Base-by-base conservation (phyloP, 129 eudicot species). In the Flaveria brownii region DNA sequence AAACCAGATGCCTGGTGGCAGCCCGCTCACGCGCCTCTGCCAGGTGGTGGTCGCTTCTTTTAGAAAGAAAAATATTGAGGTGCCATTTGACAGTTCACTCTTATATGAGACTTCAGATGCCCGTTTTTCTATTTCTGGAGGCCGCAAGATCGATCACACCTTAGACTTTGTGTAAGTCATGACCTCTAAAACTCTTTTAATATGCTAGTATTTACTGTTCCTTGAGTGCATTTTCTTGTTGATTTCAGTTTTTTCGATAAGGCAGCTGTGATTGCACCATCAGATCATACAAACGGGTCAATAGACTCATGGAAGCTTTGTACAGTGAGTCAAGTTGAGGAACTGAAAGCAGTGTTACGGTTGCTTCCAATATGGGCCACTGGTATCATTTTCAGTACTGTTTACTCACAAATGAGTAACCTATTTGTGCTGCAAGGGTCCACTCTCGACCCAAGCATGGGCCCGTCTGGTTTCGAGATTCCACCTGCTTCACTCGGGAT, bases 331-430 rank as follows among this genome's bases (percentile, higher is more conserved):
- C 92, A 91, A 68, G 96, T 91, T 16, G 96, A 90, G 77, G 92
- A 90, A 60, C 84, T 90, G 25, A 90, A 90, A 81, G 83, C 86
- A 16, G 70, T 90, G 73, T 72, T 87, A 61, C 85, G 97, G 17
- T 55, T 91, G 67, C 87, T 91, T 56, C 93, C 93, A 7, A 54
- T 91, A 42, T 90, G 96, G 96, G 92, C 88, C 39, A 81, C 90
- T 0, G 90, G 90, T 3, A 87, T 90, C 33, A 81, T 90, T 17
- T 90, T 85, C 82, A 0, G 64, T 59, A 71, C 89, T 5, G 90
- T 87, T 33, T 85, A 90, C 75, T 46, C 84, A 17, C 96, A 90
- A 70, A 87, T 88, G 87, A 16, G 86, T 61, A 90, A 76, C 26
- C 50, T 87, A 6, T 90, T 85, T 28, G 86, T 90, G 20, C 51